Conservation (phyloP, 257 asterid species). For the Solanum sitiens region DNA sequence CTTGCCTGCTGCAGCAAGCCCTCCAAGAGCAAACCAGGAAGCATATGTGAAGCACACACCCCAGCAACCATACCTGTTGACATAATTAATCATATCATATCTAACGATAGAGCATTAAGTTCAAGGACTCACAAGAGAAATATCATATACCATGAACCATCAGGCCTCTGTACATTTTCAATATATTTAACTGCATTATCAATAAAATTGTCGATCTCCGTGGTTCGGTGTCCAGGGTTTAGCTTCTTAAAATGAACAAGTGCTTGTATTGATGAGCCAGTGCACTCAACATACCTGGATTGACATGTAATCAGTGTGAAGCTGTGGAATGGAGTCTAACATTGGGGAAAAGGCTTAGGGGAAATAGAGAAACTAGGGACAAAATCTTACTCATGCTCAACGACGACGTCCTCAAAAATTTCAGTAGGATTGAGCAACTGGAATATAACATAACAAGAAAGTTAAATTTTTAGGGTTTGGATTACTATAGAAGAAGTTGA, state of each 20-base stretch:
- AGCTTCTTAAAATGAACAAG: slow-evolving; percentile 42
- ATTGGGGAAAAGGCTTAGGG: neutral
- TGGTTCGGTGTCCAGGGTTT: slow-evolving; percentile 48
- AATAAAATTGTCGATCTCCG: slow-evolving; percentile 34
- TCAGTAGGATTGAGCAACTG: slow-evolving; percentile 78
- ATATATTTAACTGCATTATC: slow-evolving; percentile 35
- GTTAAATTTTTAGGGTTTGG: neutral
- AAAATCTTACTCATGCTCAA: slow-evolving; percentile 65
- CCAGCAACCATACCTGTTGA: slow-evolving; percentile 57
- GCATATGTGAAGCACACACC: slow-evolving; percentile 83
- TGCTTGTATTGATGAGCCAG: slow-evolving; percentile 63
- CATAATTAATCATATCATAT: neutral
- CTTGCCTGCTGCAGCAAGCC: slow-evolving; percentile 53
- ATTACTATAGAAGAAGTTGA: neutral
- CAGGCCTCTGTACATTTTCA: slow-evolving; percentile 44
- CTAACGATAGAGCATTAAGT: neutral
- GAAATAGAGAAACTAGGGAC: neutral
- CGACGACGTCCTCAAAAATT: slow-evolving; percentile 42
- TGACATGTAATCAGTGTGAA: neutral
- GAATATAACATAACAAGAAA: neutral
- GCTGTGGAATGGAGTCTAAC: neutral
- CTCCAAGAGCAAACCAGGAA: slow-evolving; percentile 71
- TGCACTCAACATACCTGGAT: slow-evolving; percentile 67
- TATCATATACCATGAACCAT: slow-evolving; percentile 65
- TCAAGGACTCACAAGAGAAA: neutral